Evolutionary conservation across 2,329 filamentous ascomycete genomes (phyloP).

Genomic region (Pseudogymnoascus pannorum): DNA sequence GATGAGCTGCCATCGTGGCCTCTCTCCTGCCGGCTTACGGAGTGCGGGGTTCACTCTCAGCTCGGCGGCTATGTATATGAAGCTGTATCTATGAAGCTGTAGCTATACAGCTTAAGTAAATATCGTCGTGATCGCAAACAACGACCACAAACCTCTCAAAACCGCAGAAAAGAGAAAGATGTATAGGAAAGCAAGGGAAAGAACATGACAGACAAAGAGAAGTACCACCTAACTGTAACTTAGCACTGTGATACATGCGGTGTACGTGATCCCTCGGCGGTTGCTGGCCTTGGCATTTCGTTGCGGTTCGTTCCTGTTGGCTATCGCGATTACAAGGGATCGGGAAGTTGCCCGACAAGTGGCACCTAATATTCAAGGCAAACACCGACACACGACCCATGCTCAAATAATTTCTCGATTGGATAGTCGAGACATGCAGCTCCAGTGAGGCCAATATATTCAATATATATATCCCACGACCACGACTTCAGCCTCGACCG

Average conservation of each 20-base stretch:
- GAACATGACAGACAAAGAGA: background rate
- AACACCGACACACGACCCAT: background rate
- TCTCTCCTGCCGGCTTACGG: background rate
- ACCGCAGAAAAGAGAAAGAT: background rate
- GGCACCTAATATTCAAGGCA: background rate
- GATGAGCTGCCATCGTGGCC: conserved; percentile 36
- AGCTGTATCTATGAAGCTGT: background rate
- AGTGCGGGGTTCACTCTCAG: background rate
- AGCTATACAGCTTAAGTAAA: background rate
- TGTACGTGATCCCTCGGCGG: background rate
- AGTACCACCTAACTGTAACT: too few relatives aligned
- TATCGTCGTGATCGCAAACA: background rate
- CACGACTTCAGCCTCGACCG: background rate
- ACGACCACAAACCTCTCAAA: background rate
- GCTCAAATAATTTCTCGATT: background rate
- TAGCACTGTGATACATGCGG: too few relatives aligned
- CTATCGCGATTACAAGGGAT: background rate
- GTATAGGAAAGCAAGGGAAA: background rate
- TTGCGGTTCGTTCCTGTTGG: background rate
- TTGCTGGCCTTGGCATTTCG: background rate
- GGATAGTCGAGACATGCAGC: background rate
- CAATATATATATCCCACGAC: background rate
- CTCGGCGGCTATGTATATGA: background rate
- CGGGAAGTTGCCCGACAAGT: background rate
- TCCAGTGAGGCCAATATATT: background rate